These are phyloP conservation scores for Cymbopogon flexuosus DNA, from an alignment of 202 grass and related monocot species.

Conservation along the genomic window DNA sequence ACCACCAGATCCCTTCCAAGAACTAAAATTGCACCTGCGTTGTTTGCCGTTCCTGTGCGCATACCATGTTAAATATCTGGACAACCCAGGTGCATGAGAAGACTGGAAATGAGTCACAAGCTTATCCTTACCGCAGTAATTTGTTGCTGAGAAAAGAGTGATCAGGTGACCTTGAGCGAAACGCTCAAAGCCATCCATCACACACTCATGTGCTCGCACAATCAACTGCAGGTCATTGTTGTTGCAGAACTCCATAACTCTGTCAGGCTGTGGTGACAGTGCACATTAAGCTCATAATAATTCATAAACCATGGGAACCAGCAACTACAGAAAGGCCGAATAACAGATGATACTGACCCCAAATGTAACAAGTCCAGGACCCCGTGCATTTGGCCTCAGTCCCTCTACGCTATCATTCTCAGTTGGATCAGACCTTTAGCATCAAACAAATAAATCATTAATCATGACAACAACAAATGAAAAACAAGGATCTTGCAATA, in stretches of 20 bases:
- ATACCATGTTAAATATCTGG: conserved; percentile 17
- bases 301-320: conserved; percentile 8
- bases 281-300: conserved; percentile 1
- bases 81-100: neutral
- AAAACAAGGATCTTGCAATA: conserved; percentile 16
- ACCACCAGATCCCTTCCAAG: conserved; percentile 95
- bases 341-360: conserved; percentile 52
- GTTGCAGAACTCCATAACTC: conserved; percentile 99
- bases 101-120: neutral
- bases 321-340: neutral
- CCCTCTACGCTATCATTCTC: conserved; percentile 99
- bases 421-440: conserved; percentile 91
- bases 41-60: conserved; percentile 78
- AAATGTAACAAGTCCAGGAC: conserved; percentile 95
- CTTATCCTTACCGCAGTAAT: conserved; percentile 75
- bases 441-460: neutral
- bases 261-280: conserved; percentile 62
- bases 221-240: conserved; percentile 98
- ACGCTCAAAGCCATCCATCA: conserved; percentile 99
- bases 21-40: conserved; percentile 95
- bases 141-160: conserved; percentile 97
- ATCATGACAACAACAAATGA: conserved; percentile 10
- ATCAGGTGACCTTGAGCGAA: conserved; percentile 99
- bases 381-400: conserved; percentile 92
- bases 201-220: conserved; percentile 93